Evolutionary conservation across 441 rosid genomes (phyloP).

Genomic region (Daphne laureola): DNA sequence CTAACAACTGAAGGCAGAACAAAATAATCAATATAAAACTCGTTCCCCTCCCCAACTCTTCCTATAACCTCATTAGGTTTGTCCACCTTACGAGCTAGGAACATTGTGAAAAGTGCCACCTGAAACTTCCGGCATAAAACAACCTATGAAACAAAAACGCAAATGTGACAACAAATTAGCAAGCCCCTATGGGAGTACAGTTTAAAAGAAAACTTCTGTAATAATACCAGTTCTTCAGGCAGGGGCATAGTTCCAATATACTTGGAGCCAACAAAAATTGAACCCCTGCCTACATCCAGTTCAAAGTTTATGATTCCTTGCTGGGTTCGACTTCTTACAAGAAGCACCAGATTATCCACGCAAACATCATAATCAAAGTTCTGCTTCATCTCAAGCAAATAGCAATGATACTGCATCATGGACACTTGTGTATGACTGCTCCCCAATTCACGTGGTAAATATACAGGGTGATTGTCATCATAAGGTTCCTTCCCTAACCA

Average conservation of each 20-base stretch:
- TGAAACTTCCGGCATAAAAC: constrained; percentile 59
- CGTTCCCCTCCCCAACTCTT: constrained; percentile 20
- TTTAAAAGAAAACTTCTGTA: not conserved
- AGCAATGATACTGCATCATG: constrained; percentile 37
- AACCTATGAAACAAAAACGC: constrained; percentile 35
- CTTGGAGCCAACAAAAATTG: constrained; percentile 34
- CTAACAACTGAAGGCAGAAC: constrained; percentile 41
- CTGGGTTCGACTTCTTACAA: constrained; percentile 39
- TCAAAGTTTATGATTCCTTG: constrained; percentile 24
- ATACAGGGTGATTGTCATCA: constrained; percentile 52
- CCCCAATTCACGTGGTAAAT: constrained; percentile 68
- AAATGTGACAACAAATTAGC: not conserved
- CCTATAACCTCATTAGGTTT: constrained; percentile 31
- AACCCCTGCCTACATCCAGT: constrained; percentile 53
- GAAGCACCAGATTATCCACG: constrained; percentile 49
- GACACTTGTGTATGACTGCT: constrained; percentile 17
- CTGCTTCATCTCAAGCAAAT: constrained; percentile 45
- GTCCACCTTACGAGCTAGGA: constrained; percentile 31
- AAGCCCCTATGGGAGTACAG: not conserved
- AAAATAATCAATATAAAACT: constrained; percentile 46
- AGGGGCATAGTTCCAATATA: constrained; percentile 42
- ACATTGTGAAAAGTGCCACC: constrained; percentile 48
- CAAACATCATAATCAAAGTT: constrained; percentile 27
- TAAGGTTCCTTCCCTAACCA: constrained; percentile 34
- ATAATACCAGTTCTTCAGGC: constrained; percentile 31